phyloP scores from a whole-genome alignment of 345 rosid genomes.

The Gynandropsis gynandra region DNA sequence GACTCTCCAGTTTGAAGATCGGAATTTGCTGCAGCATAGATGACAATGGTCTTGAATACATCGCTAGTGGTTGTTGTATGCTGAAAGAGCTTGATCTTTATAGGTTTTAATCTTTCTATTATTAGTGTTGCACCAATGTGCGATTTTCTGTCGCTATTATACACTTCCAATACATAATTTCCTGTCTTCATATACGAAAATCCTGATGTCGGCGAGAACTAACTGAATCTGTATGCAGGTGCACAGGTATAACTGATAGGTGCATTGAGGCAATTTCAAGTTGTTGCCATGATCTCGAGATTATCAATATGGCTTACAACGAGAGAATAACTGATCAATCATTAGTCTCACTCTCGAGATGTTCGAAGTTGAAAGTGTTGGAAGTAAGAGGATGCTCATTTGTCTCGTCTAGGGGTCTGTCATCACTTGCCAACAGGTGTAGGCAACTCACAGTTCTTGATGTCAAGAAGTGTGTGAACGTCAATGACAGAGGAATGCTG shows the following conservation, averaged over 20 bases:
- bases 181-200: too few species aligned
- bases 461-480: conserved; percentile 23
- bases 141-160: too few species aligned
- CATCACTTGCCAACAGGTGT: conserved; percentile 23
- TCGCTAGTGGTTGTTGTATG: conserved; percentile 19
- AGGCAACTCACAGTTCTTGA: conserved; percentile 25
- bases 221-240: too few species aligned
- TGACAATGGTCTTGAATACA: conserved; percentile 17
- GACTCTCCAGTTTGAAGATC: conserved; percentile 17
- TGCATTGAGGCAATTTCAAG: conserved; percentile 11
- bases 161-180: too few species aligned
- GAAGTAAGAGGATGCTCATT: conserved; percentile 26
- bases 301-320: conserved; percentile 23
- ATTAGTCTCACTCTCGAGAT: conserved; percentile 20
- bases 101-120: conserved; percentile 14
- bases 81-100: conserved; percentile 29
- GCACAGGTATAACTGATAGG: conserved; percentile 6
- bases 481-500: conserved; percentile 26
- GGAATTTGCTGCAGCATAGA: conserved; percentile 24
- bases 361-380: conserved; percentile 16
- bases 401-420: conserved; percentile 25
- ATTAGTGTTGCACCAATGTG: background rate
- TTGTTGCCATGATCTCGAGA: conserved; percentile 23
- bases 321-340: conserved; percentile 20
- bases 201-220: too few species aligned